Evolutionary conservation across 345 rosid genomes (phyloP).

Genomic region (Limnanthes douglasii): DNA sequence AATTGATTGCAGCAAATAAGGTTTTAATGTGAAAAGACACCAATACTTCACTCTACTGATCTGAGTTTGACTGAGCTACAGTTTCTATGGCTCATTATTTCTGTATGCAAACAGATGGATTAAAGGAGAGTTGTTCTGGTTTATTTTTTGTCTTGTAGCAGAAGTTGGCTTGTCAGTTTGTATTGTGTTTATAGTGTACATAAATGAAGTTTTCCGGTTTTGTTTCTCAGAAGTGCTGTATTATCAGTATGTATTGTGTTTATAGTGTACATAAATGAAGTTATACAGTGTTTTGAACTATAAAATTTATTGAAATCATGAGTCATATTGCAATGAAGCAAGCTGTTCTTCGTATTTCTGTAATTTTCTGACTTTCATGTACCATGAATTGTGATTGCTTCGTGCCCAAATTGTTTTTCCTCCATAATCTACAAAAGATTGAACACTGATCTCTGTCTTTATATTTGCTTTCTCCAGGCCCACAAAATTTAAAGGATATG

Average conservation of each 20-base stretch:
- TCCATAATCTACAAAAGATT: too few species aligned
- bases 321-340: too few species aligned
- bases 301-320: too few species aligned
- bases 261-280: neutral
- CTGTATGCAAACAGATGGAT: too few species aligned
- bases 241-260: neutral
- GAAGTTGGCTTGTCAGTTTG: neutral
- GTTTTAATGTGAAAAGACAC: neutral
- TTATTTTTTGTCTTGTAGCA: neutral
- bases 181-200: neutral
- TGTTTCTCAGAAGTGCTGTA: neutral
- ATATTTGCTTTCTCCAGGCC: constrained; percentile 29
- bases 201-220: neutral
- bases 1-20: neutral
- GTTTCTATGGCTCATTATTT: too few species aligned
- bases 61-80: neutral
- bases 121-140: neutral
- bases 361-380: too few species aligned
- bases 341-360: too few species aligned
- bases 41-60: neutral
- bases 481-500: constrained; percentile 62
- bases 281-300: too few species aligned
- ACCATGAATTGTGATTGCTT: neutral
- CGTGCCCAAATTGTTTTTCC: too few species aligned
- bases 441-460: too few species aligned